These are phyloP conservation scores for Elsinoe perseae DNA, from an alignment of 2,329 filamentous ascomycete genomes.

Conservation along the genomic window DNA sequence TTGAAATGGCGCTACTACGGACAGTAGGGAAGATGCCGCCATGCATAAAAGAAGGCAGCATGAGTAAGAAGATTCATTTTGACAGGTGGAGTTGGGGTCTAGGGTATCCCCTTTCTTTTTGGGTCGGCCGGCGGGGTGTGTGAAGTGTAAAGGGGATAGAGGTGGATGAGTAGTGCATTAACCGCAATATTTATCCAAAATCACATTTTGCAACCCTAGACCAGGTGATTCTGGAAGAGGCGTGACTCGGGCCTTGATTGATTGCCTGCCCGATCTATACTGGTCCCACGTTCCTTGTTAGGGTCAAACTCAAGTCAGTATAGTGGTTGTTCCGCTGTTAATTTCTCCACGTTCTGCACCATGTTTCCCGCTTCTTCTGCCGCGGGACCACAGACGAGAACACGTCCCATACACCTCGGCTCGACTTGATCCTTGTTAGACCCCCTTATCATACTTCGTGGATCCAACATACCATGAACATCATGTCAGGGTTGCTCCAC, in stretches of 20 bases:
- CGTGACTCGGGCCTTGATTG: not conserved
- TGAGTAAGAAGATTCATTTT: not conserved
- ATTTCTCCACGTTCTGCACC: not conserved
- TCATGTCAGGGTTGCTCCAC: not conserved
- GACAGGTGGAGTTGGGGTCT: not conserved
- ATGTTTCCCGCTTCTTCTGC: not conserved
- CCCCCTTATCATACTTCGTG: no score
- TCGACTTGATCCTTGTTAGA: not conserved
- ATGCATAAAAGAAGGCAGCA: not conserved
- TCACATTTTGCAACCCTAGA: constrained; percentile 3
- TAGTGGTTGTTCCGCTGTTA: no score
- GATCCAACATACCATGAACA: not conserved
- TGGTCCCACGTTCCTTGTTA: not conserved
- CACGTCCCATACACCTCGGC: not conserved
- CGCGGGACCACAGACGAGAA: not conserved
- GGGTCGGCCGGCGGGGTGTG: not conserved
- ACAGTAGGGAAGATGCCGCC: constrained; percentile 2
- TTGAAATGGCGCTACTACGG: constrained; percentile 42
- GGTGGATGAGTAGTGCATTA: not conserved
- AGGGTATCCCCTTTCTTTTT: not conserved
- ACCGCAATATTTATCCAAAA: constrained; percentile 3
- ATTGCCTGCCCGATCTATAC: constrained; percentile 7
- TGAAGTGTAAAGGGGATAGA: not conserved
- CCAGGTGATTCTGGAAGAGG: not conserved
- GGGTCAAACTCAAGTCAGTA: no score